Conservation (phyloP, 2,329 filamentous ascomycete genomes). For the Davidsoniella australis region DNA sequence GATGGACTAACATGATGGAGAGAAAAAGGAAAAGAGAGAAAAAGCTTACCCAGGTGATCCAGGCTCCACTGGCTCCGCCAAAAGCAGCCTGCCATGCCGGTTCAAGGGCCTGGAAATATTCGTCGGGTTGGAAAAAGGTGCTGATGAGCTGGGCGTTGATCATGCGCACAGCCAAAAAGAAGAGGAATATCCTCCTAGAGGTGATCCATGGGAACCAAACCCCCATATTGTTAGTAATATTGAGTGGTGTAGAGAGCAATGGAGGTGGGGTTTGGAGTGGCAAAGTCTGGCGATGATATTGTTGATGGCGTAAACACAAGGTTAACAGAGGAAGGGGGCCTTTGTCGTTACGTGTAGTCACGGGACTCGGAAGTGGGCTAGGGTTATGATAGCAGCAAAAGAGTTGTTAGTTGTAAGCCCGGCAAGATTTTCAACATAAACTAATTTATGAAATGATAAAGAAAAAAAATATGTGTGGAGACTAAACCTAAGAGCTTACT, state of each 20-base stretch:
- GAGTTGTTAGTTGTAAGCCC: too few relatives aligned
- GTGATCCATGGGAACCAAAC: background rate
- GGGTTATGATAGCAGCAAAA: too few relatives aligned
- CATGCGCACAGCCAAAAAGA: constrained; percentile 52
- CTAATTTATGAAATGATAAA: too few relatives aligned
- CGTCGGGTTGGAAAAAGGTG: constrained; percentile 97
- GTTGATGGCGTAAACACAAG: background rate
- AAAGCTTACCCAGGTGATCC: constrained; percentile 74
- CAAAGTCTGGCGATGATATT: background rate
- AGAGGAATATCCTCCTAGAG: constrained; percentile 16
- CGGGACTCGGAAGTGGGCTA: too few relatives aligned
- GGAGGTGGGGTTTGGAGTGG: too few relatives aligned
- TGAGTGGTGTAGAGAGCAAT: too few relatives aligned
- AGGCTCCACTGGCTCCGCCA: constrained; percentile 59
- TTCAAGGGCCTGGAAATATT: constrained; percentile 91
- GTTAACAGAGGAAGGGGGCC: background rate
- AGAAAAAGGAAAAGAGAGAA: background rate
- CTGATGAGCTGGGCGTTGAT: constrained; percentile 60
- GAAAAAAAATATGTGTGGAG: too few relatives aligned
- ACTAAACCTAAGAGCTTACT: too few relatives aligned
- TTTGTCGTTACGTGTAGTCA: background rate
- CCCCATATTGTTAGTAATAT: background rate
- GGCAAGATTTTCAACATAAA: too few relatives aligned
- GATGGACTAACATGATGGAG: too few relatives aligned
- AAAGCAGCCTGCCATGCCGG: constrained; percentile 85